phyloP scores from a whole-genome alignment of 257 asterid genomes.

The Solanum stenotomum region DNA sequence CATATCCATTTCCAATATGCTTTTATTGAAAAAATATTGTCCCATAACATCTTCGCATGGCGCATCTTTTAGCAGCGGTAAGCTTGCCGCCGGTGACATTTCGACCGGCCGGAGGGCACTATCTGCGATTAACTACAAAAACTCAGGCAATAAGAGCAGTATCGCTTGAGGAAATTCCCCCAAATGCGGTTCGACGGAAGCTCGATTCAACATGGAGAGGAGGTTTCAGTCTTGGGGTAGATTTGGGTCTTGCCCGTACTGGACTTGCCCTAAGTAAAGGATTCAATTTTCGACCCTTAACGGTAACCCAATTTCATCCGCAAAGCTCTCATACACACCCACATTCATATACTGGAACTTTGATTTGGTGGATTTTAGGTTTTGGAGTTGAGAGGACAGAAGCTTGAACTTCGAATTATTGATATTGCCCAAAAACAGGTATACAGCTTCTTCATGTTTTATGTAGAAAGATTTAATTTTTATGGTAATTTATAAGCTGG shows the following conservation, averaged over 20 bases:
- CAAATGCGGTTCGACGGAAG: slow-evolving; percentile 60
- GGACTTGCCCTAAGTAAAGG: slow-evolving; percentile 93
- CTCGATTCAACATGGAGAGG: slow-evolving; percentile 66
- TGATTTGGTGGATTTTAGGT: slow-evolving; percentile 31
- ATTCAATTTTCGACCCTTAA: slow-evolving; percentile 63
- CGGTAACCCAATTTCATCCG: slow-evolving; percentile 22
- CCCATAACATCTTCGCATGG: not conserved
- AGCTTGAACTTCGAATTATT: slow-evolving; percentile 63
- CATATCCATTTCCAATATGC: not conserved
- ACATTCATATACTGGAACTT: not conserved
- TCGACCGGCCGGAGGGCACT: not conserved
- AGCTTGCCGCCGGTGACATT: not conserved
- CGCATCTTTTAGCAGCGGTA: not conserved
- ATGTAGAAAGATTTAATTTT: not conserved
- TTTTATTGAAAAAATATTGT: not conserved
- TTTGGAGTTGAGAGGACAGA: slow-evolving; percentile 76
- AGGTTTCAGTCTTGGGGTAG: slow-evolving; percentile 89
- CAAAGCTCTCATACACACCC: not conserved
- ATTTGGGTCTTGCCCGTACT: slow-evolving; percentile 74
- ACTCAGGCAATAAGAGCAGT: not conserved
- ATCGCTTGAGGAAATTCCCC: slow-evolving; percentile 52
- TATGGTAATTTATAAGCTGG: not conserved
- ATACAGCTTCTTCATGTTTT: not conserved
- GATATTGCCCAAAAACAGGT: slow-evolving; percentile 78
- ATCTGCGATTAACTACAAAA: not conserved